Percentiles rank a stretch among this genome's conserved stretches.
phyloP scores from a whole-genome alignment of 1,139 yeast genomes.

The Protomyces macrosporus region DNA sequence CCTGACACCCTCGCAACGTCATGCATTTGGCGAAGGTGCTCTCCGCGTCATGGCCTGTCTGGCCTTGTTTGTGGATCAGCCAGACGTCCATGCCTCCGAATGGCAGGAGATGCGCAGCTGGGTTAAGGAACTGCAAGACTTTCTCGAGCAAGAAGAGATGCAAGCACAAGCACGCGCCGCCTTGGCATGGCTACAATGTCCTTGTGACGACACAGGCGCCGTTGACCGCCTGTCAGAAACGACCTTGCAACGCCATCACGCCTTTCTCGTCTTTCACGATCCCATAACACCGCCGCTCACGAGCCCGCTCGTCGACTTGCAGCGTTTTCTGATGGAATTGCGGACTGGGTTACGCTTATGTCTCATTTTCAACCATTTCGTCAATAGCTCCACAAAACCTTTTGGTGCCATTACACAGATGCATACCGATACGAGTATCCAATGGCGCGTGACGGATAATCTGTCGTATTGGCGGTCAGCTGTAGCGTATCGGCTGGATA shows the following conservation, averaged over 20 bases:
- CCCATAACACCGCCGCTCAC: neutral
- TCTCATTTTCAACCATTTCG: slow-evolving; percentile 10
- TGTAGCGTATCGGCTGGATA: neutral
- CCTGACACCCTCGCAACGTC: neutral
- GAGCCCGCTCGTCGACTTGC: neutral
- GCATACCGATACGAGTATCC: slow-evolving; percentile 13
- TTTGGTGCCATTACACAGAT: slow-evolving; percentile 9
- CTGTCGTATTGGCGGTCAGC: slow-evolving; percentile 14
- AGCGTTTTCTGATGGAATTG: neutral
- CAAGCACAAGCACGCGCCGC: neutral
- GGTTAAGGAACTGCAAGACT: neutral
- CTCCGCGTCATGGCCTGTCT: neutral
- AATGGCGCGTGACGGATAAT: slow-evolving; percentile 19
- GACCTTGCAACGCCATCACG: neutral
- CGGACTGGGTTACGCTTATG: slow-evolving; percentile 16
- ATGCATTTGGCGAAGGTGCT: slow-evolving; percentile 20
- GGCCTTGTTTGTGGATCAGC: neutral
- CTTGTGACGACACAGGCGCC: neutral
- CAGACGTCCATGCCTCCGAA: neutral
- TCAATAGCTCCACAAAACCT: slow-evolving; percentile 11
- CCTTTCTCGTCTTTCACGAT: slow-evolving; percentile 9
- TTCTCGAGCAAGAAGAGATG: neutral
- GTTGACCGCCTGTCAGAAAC: neutral
- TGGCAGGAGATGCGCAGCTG: neutral
- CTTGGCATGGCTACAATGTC: neutral